phyloP scores from a whole-genome alignment of 2,329 filamentous ascomycete species.

The Aspergillus pseudoglaucus region DNA sequence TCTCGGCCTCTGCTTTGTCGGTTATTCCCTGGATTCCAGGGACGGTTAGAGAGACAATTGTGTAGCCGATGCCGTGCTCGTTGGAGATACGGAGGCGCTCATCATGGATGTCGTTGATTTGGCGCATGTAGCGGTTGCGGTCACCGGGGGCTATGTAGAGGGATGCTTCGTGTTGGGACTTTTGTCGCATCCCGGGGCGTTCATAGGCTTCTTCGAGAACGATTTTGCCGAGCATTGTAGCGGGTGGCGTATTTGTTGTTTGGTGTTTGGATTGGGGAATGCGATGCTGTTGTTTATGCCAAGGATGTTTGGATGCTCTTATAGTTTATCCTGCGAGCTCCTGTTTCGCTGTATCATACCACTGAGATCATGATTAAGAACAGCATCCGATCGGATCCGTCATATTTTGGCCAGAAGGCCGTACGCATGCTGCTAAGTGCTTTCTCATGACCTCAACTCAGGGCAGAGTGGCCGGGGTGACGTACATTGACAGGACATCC shows the following conservation, averaged over 20 bases:
- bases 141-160: constrained; percentile 40
- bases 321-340: no score
- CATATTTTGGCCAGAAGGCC: no score
- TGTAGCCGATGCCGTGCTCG: constrained; percentile 42
- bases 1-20: constrained; percentile 39
- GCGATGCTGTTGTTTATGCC: no score
- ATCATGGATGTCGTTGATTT: constrained; percentile 39
- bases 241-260: background rate
- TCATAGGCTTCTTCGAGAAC: constrained; percentile 58
- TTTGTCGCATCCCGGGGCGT: constrained; percentile 53
- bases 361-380: no score
- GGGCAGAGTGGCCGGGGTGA: no score
- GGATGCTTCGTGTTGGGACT: constrained; percentile 14
- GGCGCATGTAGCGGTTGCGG: constrained; percentile 14
- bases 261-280: background rate
- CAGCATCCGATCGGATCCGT: no score
- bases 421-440: no score
- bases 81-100: constrained; percentile 33
- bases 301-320: no score
- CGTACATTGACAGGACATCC: no score
- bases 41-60: constrained; percentile 44
- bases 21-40: constrained; percentile 45
- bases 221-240: constrained; percentile 53
- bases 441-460: no score
- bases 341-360: no score